Conservation (phyloP, 2,329 filamentous ascomycete species). For the Fusarium sp. region DNA sequence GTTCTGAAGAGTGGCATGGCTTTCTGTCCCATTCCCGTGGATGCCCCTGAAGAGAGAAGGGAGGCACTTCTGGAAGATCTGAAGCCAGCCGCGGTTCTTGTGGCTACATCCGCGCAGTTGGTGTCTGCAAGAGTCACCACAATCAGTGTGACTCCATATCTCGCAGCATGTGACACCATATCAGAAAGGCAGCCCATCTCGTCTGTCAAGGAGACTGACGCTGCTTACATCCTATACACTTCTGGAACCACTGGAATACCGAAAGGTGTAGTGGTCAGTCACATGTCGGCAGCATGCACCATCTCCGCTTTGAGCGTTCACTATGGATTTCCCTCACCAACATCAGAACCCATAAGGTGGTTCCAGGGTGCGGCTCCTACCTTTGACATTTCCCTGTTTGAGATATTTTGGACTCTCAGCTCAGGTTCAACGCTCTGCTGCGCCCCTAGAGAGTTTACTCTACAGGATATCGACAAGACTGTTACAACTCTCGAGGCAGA, state of each 20-base stretch:
- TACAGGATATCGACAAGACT: constrained; percentile 19
- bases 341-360: constrained; percentile 7
- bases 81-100: not conserved
- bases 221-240: constrained; percentile 12
- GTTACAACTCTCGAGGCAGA: constrained; percentile 1
- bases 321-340: not conserved
- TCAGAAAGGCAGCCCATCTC: not conserved
- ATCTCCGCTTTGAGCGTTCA: constrained; percentile 6
- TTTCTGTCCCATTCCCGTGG: constrained; percentile 13
- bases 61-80: constrained; percentile 7
- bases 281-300: constrained; percentile 12
- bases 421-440: constrained; percentile 23
- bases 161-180: not conserved
- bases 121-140: not conserved
- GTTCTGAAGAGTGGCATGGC: constrained; percentile 9
- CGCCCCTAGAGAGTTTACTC: not conserved
- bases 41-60: constrained; percentile 6
- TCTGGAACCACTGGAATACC: constrained; percentile 20
- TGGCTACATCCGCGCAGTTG: not conserved
- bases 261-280: constrained; percentile 20
- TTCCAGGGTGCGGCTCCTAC: constrained; percentile 23
- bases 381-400: constrained; percentile 21
- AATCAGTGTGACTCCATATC: not conserved
- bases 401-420: constrained; percentile 21
- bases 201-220: not conserved